Evolutionary conservation across 2,329 filamentous ascomycete genomes (phyloP).

Genomic region (Exserohilum turcica): DNA sequence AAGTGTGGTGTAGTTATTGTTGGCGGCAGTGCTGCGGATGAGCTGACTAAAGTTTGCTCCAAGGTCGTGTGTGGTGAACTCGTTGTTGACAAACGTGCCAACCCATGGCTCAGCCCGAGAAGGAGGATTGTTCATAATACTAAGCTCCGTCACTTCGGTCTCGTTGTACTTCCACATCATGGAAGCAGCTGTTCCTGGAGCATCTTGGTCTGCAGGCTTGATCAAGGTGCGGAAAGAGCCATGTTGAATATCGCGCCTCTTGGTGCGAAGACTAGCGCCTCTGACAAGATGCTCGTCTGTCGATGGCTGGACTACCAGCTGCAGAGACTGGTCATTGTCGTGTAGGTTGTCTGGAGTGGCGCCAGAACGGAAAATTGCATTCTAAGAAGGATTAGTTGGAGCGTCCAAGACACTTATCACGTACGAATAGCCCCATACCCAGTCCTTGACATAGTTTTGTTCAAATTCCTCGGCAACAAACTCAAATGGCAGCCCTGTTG

Average conservation of each 20-base stretch:
- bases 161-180: slow-evolving; percentile 56
- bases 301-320: slow-evolving; percentile 43
- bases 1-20: slow-evolving; percentile 49
- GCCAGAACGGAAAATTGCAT: slow-evolving; percentile 52
- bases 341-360: slow-evolving; percentile 50
- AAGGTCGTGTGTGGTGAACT: slow-evolving; percentile 46
- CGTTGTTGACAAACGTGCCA: slow-evolving; percentile 46
- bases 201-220: slow-evolving; percentile 46
- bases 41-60: slow-evolving; percentile 51
- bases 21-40: slow-evolving; percentile 29
- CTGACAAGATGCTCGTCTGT: slow-evolving; percentile 50
- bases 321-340: slow-evolving; percentile 42
- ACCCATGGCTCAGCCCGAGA: slow-evolving; percentile 47
- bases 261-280: slow-evolving; percentile 51
- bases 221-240: slow-evolving; percentile 54
- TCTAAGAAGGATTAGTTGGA: slow-evolving; percentile 19
- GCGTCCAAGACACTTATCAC: background rate
- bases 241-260: slow-evolving; percentile 55
- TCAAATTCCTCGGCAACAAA: slow-evolving; percentile 51
- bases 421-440: slow-evolving; percentile 25
- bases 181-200: slow-evolving; percentile 52
- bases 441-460: slow-evolving; percentile 55
- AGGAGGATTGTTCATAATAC: slow-evolving; percentile 55
- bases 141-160: slow-evolving; percentile 50
- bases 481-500: slow-evolving; percentile 41